Evolutionary conservation across 768 basidiomycete genomes (phyloP), one percentile per base, ranked within the genome.

Genomic region (Termitomyces sp.): DNA sequence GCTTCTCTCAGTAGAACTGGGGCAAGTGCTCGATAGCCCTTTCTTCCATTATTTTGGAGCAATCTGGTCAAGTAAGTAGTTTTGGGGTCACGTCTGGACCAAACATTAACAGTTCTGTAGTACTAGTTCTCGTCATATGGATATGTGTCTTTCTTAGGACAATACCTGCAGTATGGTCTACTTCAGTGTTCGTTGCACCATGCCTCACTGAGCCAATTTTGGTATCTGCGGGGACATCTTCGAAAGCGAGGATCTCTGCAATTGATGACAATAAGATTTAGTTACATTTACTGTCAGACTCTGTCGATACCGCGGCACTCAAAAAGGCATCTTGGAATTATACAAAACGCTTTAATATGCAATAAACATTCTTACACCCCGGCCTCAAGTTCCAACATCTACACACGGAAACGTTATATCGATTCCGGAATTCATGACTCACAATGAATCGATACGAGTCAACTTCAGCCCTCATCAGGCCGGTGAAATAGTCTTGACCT

Each of bases 11-110:
- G 75, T 83, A 16, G 75, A 82, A 62, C 69, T 86, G 4, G 81
- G 78, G 1, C 66, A 54, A 27, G 76, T 81, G 18, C 69, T 85
- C n/a, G 69, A 82, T 34, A 81, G 79, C 52, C 66, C 67, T 1
- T 79, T 81, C 67, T 83, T 85, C 69, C 72, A 76, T 42, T 79
- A 73, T 30, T 78, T 83, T 53, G 84, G 84, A 37, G 76, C 82
- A 0, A 72, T 79, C 31, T 84, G 80, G 79, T 77, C 78, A 9
- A 73, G 82, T 81, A 63, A 55, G 79, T 69, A 24, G 27, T 30
- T 39, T 41, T 39, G 24, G 22, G 1, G 27, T 50, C 49, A 20
- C 11, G 45, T n/a, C 37, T 31, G 16, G 7, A 39, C 27, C 2
- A 22, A 44, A 22, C 20, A 34, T 30, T 54, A 54, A 30, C 57